Conservation (phyloP, 257 asterid genomes). For the Buddleja alternifolia region DNA sequence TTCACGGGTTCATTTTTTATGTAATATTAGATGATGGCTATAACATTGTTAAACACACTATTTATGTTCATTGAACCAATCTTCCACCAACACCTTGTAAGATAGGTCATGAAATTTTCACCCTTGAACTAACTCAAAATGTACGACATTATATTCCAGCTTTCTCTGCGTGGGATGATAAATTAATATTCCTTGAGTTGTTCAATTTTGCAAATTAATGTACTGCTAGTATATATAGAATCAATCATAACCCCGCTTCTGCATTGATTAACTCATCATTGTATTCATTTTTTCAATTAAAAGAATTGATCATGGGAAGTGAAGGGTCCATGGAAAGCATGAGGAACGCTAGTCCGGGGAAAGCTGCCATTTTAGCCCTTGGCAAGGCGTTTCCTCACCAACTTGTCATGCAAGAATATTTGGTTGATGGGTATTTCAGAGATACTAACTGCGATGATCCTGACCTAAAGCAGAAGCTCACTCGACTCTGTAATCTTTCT, state of each 20-base stretch:
- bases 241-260: background rate
- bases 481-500: slow-evolving; percentile 66
- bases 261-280: no score
- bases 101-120: slow-evolving; percentile 40
- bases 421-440: slow-evolving; percentile 89
- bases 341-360: slow-evolving; percentile 32
- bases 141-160: slow-evolving; percentile 7
- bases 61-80: slow-evolving; percentile 25
- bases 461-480: slow-evolving; percentile 80
- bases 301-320: slow-evolving; percentile 38
- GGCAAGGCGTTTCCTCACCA: slow-evolving; percentile 98
- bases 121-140: slow-evolving; percentile 43
- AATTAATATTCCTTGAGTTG: slow-evolving; percentile 8
- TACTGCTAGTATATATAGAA: slow-evolving; percentile 31
- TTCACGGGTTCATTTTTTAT: no score
- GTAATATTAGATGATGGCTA: no score
- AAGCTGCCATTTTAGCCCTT: slow-evolving; percentile 73
- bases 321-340: slow-evolving; percentile 34
- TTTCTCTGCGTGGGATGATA: slow-evolving; percentile 14
- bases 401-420: slow-evolving; percentile 85
- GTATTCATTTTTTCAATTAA: background rate
- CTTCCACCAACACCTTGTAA: slow-evolving; percentile 24
- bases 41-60: no score
- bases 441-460: slow-evolving; percentile 83
- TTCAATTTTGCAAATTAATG: background rate